Base-by-base conservation (phyloP, 1,284 basidiomycete genomes). In the Ganoderma lucidum region DNA sequence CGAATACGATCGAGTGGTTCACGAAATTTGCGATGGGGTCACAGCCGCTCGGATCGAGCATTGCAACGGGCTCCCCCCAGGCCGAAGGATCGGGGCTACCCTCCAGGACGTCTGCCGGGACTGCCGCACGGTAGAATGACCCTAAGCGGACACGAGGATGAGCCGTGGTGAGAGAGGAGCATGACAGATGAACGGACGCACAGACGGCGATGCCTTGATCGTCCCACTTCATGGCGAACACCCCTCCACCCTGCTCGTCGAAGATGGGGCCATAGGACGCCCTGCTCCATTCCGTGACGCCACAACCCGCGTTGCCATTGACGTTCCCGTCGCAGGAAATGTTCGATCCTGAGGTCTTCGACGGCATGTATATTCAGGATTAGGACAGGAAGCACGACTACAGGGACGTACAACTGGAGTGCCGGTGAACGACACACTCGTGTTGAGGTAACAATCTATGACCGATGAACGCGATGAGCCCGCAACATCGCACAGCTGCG, bases 211-310 rank as follows among this genome's bases (percentile, higher is more conserved):
- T 92, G 0, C 90, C 90, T 61, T 85, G 86, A 69, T 90, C 86
- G 73, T 93, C 91, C 92, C 91, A 94, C 71, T 90, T 90, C 89
- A 93, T 93, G 0, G 89, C 92, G 73, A 90, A 91, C 0, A 93
- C 87, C 19, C 93, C 93, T n/a, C 93, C 93, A 10, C 90, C 91
- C 74, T 86, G 86, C 0, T 83, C 83, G 74, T 93, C 91, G 76
- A 94, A 93, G 39, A 85, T 85, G 17, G 88, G 86, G 0, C 93
- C 93, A 76, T 92, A 94, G 0, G 92, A 93, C 15, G 88, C 88
- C 30, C 84, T 83, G 74, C 89, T 91, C 85, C 88, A 89, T 76
- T 94, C 92, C 3, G 84, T 87, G 65, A 93, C 83, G 56, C 89
- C 90, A 75, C 93, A 95, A 12, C 93, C 93, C 12, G 87, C 80